These are phyloP conservation scores for Hypoxylon subgilvum DNA, from an alignment of 495 filamentous ascomycete genomes.

Conservation along the genomic window DNA sequence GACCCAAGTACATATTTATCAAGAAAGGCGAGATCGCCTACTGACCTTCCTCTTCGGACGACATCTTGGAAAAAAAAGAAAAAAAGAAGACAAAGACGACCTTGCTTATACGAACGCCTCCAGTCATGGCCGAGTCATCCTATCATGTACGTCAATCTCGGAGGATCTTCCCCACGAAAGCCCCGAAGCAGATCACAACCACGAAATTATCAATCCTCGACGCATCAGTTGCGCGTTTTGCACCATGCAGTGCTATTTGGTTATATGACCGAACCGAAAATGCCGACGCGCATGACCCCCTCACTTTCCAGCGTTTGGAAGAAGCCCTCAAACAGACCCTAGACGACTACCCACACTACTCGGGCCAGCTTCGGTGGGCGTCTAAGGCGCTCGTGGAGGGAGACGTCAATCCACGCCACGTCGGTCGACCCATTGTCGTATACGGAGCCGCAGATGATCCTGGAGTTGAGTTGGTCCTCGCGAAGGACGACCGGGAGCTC, in stretches of 20 bases:
- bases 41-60: too few species aligned
- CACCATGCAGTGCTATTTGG: constrained; percentile 48
- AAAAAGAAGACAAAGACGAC: too few species aligned
- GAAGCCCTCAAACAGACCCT: constrained; percentile 44
- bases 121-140: constrained; percentile 7
- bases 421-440: constrained; percentile 31
- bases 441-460: constrained; percentile 37
- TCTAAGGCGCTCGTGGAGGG: constrained; percentile 23
- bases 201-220: constrained; percentile 50
- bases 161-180: constrained; percentile 34
- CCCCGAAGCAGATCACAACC: constrained; percentile 3
- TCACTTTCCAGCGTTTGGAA: constrained; percentile 39
- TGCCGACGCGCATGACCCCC: constrained; percentile 22
- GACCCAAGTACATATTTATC: too few species aligned
- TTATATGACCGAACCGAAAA: constrained; percentile 40
- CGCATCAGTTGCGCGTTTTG: constrained; percentile 40
- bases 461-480: constrained; percentile 35
- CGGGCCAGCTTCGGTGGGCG: constrained; percentile 44
- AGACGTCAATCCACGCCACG: constrained; percentile 24
- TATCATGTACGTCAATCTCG: constrained; percentile 17
- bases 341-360: constrained; percentile 46
- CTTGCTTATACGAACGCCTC: too few species aligned
- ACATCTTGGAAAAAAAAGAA: too few species aligned
- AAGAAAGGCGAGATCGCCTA: too few species aligned
- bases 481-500: constrained; percentile 23